Conservation (phyloP, 805 yeast species). For the Saturnispora gosingensis region DNA sequence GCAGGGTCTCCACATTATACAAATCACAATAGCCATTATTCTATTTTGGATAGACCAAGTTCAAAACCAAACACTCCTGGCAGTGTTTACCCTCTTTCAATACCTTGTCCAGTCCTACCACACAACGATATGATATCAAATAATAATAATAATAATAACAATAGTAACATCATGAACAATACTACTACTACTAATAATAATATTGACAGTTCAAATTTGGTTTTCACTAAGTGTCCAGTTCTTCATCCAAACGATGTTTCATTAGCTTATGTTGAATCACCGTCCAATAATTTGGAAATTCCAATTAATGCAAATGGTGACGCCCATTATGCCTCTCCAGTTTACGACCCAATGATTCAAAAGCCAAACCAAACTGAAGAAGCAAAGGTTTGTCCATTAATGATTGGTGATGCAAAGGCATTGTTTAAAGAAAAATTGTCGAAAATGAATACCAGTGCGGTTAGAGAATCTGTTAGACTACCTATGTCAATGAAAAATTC, state of each 20-base stretch:
- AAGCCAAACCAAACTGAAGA: conserved; percentile 23
- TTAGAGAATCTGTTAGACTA: conserved; percentile 17
- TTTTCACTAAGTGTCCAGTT: conserved; percentile 22
- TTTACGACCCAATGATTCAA: not conserved
- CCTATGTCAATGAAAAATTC: conserved; percentile 5
- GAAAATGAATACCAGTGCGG: conserved; percentile 25
- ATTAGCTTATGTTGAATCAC: not conserved
- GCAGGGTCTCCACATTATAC: not conserved
- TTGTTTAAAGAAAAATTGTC: conserved; percentile 29
- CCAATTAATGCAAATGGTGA: conserved; percentile 1
- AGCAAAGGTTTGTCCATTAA: conserved; percentile 36
- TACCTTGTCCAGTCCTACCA: not conserved
- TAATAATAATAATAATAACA: not conserved
- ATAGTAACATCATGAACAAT: not conserved
- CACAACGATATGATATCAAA: not conserved
- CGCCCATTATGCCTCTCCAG: not conserved
- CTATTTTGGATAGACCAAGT: not conserved
- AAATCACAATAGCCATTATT: not conserved
- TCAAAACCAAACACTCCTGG: not conserved
- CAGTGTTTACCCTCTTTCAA: not conserved
- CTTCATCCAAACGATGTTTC: conserved; percentile 19
- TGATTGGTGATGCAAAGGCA: conserved; percentile 36
- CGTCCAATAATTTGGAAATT: not conserved
- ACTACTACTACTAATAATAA: not conserved
- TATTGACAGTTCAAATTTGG: conserved; percentile 5